Evolutionary conservation across 1,284 basidiomycete genomes (phyloP).

Genomic region (Ganoderma sinense): DNA sequence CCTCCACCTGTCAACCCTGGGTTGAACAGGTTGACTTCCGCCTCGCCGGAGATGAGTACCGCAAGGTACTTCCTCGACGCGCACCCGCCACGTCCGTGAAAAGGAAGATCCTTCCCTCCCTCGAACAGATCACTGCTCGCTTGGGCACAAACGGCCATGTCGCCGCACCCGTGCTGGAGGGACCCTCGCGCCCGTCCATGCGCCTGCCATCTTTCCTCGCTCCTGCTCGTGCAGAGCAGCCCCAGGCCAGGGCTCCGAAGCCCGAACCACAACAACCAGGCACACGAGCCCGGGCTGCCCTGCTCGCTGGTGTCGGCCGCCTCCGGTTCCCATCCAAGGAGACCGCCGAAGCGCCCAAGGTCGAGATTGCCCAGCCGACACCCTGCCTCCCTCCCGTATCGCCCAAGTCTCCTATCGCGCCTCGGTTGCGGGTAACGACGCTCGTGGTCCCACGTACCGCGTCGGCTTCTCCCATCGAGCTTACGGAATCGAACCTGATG

Average conservation of each 20-base stretch:
- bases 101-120: slow-evolving; percentile 60
- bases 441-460: slow-evolving; percentile 55
- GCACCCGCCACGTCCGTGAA: slow-evolving; percentile 31
- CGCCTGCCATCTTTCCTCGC: slow-evolving; percentile 57
- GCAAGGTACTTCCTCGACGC: slow-evolving; percentile 23
- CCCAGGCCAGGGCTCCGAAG: slow-evolving; percentile 13
- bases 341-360: slow-evolving; percentile 37
- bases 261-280: slow-evolving; percentile 8
- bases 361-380: slow-evolving; percentile 32
- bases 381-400: slow-evolving; percentile 35
- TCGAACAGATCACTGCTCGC: slow-evolving; percentile 78
- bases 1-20: slow-evolving; percentile 52
- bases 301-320: slow-evolving; percentile 56
- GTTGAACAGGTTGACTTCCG: slow-evolving; percentile 75
- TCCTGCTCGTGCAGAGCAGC: slow-evolving; percentile 27
- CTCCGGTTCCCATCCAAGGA: slow-evolving; percentile 47
- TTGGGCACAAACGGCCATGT: slow-evolving; percentile 50
- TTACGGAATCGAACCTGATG: slow-evolving; percentile 61
- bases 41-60: slow-evolving; percentile 41
- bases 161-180: slow-evolving; percentile 30
- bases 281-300: slow-evolving; percentile 42
- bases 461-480: slow-evolving; percentile 50
- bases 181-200: slow-evolving; percentile 33
- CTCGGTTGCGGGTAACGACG: slow-evolving; percentile 57
- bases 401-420: slow-evolving; percentile 46